Conservation (phyloP, 176 grass and related monocot species). For the Eragrostis curvula region DNA sequence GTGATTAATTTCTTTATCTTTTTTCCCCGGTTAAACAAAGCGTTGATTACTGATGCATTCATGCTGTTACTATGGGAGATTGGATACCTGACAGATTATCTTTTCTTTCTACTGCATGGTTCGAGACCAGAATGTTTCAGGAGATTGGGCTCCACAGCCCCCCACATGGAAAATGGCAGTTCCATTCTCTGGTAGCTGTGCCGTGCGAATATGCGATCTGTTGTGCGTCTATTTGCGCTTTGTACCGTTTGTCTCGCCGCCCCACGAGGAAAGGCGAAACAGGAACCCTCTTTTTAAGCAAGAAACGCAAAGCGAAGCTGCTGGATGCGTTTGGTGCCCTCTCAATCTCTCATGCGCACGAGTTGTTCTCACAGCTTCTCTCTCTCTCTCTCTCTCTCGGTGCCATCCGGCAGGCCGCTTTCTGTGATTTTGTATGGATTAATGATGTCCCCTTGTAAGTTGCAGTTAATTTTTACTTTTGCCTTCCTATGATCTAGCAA, state of each 20-base stretch:
- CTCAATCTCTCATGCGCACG: background rate
- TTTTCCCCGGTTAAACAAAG: background rate
- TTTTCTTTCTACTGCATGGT: constrained; percentile 4
- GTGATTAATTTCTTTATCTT: constrained; percentile 2
- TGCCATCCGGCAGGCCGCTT: background rate
- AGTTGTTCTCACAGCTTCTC: background rate
- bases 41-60: background rate
- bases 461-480: background rate
- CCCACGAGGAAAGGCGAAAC: constrained; percentile 22
- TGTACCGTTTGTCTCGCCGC: constrained; percentile 30
- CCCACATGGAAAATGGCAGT: background rate
- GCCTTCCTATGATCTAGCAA: background rate
- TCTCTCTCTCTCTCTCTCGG: background rate
- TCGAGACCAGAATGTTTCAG: constrained; percentile 23
- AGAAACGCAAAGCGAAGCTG: constrained; percentile 4
- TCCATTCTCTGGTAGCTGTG: background rate
- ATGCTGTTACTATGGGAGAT: background rate
- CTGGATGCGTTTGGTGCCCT: background rate
- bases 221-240: background rate
- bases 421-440: background rate
- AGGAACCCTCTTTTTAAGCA: background rate
- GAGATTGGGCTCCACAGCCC: background rate
- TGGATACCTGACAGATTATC: background rate
- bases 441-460: background rate
- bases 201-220: background rate